Evolutionary conservation across 768 basidiomycete species (phyloP), one percentile per base, ranked within the genome.

Genomic region (Leucosporidium creatinivorum): DNA sequence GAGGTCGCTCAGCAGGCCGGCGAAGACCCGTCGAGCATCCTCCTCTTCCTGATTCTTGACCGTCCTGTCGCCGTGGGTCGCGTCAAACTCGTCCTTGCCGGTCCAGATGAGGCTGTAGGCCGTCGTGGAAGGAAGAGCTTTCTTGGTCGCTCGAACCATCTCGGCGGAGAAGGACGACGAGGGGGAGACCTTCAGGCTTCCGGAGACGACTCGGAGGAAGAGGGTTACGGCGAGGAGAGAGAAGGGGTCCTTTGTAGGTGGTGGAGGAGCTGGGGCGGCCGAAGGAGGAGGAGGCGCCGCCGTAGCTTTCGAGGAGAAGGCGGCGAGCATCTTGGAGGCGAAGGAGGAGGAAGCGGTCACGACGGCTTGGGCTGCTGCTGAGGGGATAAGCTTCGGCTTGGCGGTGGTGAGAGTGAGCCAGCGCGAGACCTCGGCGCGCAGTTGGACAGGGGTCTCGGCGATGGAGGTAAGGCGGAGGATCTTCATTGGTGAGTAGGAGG

Each of bases 111-210:
- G 81, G 72, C 89, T 85, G 63, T 89, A 88, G 63, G 82, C 85
- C 76, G 93, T 83, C 61, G 81, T 83, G 7, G 79, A 80, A 0
- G 94, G 94, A 0, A 91, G 89, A 63, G 89, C 87, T 81, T 99
- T 99, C 83, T 97, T 97, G 17, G 93, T 99, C 1, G 91, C 89
- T 66, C 94, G 82, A 67, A 88, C 83, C 44, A 98, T 80, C 77
- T 97, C 94, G 13, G 80, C 77, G 2, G 84, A 75, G 55, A 80
- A 78, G 9, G 75, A 66, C 1, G 73, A 56, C 7, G 77, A 74
- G 1, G 80, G 75, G 4, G 76, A 73, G 19, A 80, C 78, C 19
- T 72, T 69, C 48, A 80, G 74, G 18, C 77, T 77, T 1, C 77
- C 79, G 25, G 76, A 74, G 47, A 79, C 77, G 18, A 79, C 74